A percentile compares a stretch with the other conserved stretches of the same genome.
Conservation (phyloP, 495 filamentous ascomycete genomes). For the Patellaria atrata region DNA sequence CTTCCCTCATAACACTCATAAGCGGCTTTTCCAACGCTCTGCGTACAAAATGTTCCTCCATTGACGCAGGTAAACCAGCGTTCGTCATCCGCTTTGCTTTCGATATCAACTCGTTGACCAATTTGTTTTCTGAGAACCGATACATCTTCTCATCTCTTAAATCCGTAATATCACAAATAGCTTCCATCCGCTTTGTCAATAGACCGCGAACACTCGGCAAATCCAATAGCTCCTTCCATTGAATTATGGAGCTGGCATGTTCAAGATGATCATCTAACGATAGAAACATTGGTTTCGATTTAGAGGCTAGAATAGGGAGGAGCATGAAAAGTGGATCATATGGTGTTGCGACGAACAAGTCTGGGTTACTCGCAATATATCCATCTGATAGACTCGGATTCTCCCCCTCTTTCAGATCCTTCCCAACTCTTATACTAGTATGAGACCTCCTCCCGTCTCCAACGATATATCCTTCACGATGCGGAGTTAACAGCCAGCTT, state of each 20-base stretch:
- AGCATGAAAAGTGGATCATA: constrained; percentile 75
- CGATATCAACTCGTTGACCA: constrained; percentile 46
- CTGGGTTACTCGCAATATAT: constrained; percentile 44
- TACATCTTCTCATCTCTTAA: constrained; percentile 73
- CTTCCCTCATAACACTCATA: constrained; percentile 27
- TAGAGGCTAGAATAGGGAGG: constrained; percentile 47
- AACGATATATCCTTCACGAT: constrained; percentile 4
- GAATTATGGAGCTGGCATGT: constrained; percentile 8
- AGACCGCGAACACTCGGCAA: constrained; percentile 6
- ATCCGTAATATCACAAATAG: constrained; percentile 64
- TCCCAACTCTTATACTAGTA: neutral
- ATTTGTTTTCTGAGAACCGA: constrained; percentile 53
- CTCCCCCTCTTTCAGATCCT: constrained; percentile 1
- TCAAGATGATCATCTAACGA: constrained; percentile 73
- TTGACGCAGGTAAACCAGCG: constrained; percentile 53
- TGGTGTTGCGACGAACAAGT: constrained; percentile 68
- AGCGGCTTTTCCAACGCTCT: constrained; percentile 64
- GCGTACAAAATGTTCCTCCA: constrained; percentile 74
- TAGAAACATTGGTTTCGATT: constrained; percentile 51
- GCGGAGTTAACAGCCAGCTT: constrained; percentile 51
- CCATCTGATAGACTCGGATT: constrained; percentile 20
- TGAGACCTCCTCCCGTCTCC: constrained; percentile 8
- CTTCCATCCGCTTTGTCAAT: constrained; percentile 41
- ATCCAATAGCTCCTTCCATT: too few species aligned
- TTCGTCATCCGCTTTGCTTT: constrained; percentile 61